Conservation (phyloP, 148 eudicot species). For the Camellia granthamiana region DNA sequence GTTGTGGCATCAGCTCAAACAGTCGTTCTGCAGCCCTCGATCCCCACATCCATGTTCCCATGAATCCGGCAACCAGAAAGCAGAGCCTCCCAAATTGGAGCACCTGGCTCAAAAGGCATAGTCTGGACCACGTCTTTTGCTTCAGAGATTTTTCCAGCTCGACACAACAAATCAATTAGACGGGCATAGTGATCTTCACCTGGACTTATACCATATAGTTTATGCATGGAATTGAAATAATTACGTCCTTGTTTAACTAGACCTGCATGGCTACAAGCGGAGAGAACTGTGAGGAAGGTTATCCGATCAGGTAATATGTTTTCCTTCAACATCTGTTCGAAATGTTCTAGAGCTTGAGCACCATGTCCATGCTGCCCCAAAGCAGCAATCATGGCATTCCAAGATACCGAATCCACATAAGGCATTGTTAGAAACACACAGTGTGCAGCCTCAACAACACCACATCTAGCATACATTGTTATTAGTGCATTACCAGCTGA, state of each 20-base stretch:
- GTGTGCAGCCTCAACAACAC: slow-evolving; percentile 45
- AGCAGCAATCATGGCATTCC: slow-evolving; percentile 73
- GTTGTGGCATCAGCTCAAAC: slow-evolving; percentile 38
- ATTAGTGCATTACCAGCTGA: slow-evolving; percentile 61
- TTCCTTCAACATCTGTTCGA: slow-evolving; percentile 49
- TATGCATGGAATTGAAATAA: slow-evolving; percentile 46
- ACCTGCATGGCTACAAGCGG: slow-evolving; percentile 70
- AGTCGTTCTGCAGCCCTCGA: slow-evolving; percentile 54
- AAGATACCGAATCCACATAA: slow-evolving; percentile 54
- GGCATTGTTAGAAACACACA: slow-evolving; percentile 43
- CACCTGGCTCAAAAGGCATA: slow-evolving; percentile 51
- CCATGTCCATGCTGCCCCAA: slow-evolving; percentile 64
- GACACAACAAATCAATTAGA: slow-evolving; percentile 51
- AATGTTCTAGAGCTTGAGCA: slow-evolving; percentile 45
- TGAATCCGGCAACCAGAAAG: slow-evolving; percentile 56
- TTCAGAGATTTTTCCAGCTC: slow-evolving; percentile 61
- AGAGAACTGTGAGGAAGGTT: slow-evolving; percentile 53
- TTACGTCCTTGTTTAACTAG: slow-evolving; percentile 47
- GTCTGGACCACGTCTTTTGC: slow-evolving; percentile 43
- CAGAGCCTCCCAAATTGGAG: slow-evolving; percentile 60
- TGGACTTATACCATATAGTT: slow-evolving; percentile 36
- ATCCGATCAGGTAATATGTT: slow-evolving; percentile 51
- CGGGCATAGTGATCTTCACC: slow-evolving; percentile 71
- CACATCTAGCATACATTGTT: slow-evolving; percentile 69
- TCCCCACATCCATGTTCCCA: slow-evolving; percentile 54